A percentile compares a stretch with the other conserved stretches of the same genome.
phyloP scores from a whole-genome alignment of 2,329 filamentous ascomycete genomes.

The Nigrograna mackinnonii region DNA sequence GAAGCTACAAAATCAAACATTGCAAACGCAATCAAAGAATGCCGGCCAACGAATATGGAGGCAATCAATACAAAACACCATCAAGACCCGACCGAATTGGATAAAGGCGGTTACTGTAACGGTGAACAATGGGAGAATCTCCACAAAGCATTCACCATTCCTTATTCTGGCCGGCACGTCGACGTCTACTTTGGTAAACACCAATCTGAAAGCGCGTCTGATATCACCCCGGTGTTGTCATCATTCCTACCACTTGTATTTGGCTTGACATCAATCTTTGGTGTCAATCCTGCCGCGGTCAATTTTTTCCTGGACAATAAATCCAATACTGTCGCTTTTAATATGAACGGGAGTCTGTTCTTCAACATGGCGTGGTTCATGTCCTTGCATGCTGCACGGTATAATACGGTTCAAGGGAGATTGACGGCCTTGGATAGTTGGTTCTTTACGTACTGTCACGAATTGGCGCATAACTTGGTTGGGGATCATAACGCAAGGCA shows the following conservation, averaged over 20 bases:
- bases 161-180: slow-evolving; percentile 34
- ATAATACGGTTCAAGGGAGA: slow-evolving; percentile 27
- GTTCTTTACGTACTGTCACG: slow-evolving; percentile 96
- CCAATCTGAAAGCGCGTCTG: slow-evolving; percentile 27
- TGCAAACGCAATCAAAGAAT: slow-evolving; percentile 40
- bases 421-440: slow-evolving; percentile 70
- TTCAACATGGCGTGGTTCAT: slow-evolving; percentile 90
- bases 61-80: slow-evolving; percentile 38
- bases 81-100: slow-evolving; percentile 40
- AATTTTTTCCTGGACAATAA: slow-evolving; percentile 86
- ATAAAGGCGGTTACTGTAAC: slow-evolving; percentile 41
- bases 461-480: slow-evolving; percentile 93
- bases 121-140: slow-evolving; percentile 41
- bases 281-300: slow-evolving; percentile 67
- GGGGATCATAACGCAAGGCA: slow-evolving; percentile 60
- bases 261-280: slow-evolving; percentile 56
- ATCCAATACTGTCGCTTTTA: slow-evolving; percentile 90
- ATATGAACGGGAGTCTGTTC: slow-evolving; percentile 83
- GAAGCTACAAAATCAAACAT: slow-evolving; percentile 40
- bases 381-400: slow-evolving; percentile 64
- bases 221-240: slow-evolving; percentile 26
- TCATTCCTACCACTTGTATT: slow-evolving; percentile 39
- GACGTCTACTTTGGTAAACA: slow-evolving; percentile 39
- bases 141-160: slow-evolving; percentile 39
- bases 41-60: slow-evolving; percentile 34